Base-by-base conservation (phyloP, 306 rosid species). In the Cicer cuneatum region DNA sequence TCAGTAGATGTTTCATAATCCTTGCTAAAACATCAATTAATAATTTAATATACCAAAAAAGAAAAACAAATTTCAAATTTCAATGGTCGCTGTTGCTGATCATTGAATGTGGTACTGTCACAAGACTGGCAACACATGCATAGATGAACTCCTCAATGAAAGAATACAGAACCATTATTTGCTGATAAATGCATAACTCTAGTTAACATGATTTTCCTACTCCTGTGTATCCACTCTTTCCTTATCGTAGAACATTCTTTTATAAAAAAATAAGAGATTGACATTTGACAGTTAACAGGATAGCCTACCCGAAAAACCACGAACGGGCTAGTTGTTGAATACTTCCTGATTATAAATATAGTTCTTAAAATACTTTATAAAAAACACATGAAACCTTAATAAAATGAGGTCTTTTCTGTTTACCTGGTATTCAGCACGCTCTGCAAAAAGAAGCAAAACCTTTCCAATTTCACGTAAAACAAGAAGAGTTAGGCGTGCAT, bases 391-490 rank as follows among this genome's bases (percentile, higher is more conserved):
- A 63, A 62, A 70, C 54, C 68, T 64, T 47, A 53, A 71, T 76
- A 76, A 39, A 69, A 64, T n/a, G 40, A 45, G 2, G 1, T 13
- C 11, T 15, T 63, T 24, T 15, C 35, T 21, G 21, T 21, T 76
- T 81, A 95, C 99, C 97, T 89, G 97, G 80, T 86, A 92, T 84
- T 95, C 99, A 74, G 92, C 85, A 72, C 98, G 89, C 80, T 95
- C 83, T 10, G 98, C 89, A 16, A 95, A 87, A 66, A 92, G 90
- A 52, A 82, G 89, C 82, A 95, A 85, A 78, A 87, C 96, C 89
- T 95, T 95, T 85, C 99, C 95, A 81, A 92, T 90, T 86, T 95
- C 98, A 81, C 82, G 98, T 78, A 95, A 83, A 72, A 95, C 98
- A 69, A 95, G 98, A 85, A 95, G 99, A 46, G 99, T 95, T 78